These are phyloP conservation scores for Penicillium macrosclerotiorum DNA, from an alignment of 495 filamentous ascomycete species.

Conservation along the genomic window DNA sequence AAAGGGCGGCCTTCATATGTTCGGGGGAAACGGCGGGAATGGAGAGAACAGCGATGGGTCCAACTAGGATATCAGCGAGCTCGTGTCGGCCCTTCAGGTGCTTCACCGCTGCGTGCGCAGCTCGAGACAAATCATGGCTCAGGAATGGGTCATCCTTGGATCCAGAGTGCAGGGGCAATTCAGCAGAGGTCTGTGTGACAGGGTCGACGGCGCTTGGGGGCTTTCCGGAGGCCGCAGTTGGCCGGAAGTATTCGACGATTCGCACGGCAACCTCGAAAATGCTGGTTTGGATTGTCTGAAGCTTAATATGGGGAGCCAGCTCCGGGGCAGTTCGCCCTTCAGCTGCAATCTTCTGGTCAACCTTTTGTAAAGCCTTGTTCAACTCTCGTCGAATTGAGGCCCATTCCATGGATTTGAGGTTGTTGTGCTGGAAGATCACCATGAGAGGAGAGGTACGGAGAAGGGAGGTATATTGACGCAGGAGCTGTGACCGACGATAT, in stretches of 20 bases:
- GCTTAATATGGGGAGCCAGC: slow-evolving; percentile 58
- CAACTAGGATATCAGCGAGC: slow-evolving; percentile 73
- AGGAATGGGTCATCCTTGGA: slow-evolving; percentile 49
- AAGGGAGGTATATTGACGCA: slow-evolving; percentile 89
- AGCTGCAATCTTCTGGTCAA: slow-evolving; percentile 55
- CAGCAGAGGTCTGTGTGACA: slow-evolving; percentile 41
- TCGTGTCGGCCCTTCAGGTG: slow-evolving; percentile 55
- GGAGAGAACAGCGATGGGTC: slow-evolving; percentile 75
- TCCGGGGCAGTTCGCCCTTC: slow-evolving; percentile 41
- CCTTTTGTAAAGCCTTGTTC: slow-evolving; percentile 60
- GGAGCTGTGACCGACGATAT: slow-evolving; percentile 89
- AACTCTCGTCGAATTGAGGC: slow-evolving; percentile 81
- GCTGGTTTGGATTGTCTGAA: slow-evolving; percentile 82
- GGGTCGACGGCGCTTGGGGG: slow-evolving; percentile 41
- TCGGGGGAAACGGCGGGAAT: slow-evolving; percentile 79
- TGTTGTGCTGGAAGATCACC: slow-evolving; percentile 96
- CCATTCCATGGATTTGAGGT: slow-evolving; percentile 87
- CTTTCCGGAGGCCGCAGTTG: slow-evolving; percentile 37
- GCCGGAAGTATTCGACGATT: slow-evolving; percentile 83
- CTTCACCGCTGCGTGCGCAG: slow-evolving; percentile 60
- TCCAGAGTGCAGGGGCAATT: slow-evolving; percentile 27
- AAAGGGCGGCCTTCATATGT: slow-evolving; percentile 75
- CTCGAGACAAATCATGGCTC: slow-evolving; percentile 72
- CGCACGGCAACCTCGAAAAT: slow-evolving; percentile 83
- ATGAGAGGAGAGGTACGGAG: slow-evolving; percentile 85